Base-by-base conservation (phyloP, 352 stramenopile species). In the Saprolegnia diclina region DNA sequence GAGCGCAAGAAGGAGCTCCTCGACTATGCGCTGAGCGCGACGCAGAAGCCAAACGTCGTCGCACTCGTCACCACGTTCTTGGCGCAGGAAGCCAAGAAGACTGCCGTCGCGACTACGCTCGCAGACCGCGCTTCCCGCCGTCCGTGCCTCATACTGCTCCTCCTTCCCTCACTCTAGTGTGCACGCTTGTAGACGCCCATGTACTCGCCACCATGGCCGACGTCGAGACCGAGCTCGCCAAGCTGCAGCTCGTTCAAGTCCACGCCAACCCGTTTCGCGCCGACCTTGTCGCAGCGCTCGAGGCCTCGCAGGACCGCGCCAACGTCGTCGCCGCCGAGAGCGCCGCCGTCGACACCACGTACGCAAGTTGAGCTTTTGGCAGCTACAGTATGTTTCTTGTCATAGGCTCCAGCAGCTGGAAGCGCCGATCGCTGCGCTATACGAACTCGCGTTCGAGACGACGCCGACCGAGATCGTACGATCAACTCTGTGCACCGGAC, bases 1-100 rank as follows among this genome's bases (percentile, higher is more conserved):
- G 63, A 69, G 35, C 13, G 35, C 29, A 69, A 69, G 29, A 69
- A 69, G 26, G 45, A 69, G 24, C 37, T 62, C 19, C 45, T 69
- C 10, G 63, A 69, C 38, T 21, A n/a, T 14, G 10, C 50, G 0
- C 46, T 69, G 16, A 9, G 11, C 16, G 40, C n/a, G 7, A 61
- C 45, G 26, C 53, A 69, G 22, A 5, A 0, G 32, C 32, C 63
- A 2, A 42, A 35, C 26, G 48, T 69, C 22, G 29, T 10, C 11
- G 29, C 16, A 4, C 50, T 69, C 24, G 10, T 59, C 11, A n/a
- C 45, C 4, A 24, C 40, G 22, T 69, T 62, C 50, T 11, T 29
- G 19, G 5, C 5, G 13, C 42, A 61, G 21, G 63, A 69, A 62
- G 63, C 42, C n/a, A n/a, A 54, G 11, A 69, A 69, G 29, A 38